Base-by-base conservation (phyloP, 2,329 filamentous ascomycete species). In the Arthrobotrys iridis region DNA sequence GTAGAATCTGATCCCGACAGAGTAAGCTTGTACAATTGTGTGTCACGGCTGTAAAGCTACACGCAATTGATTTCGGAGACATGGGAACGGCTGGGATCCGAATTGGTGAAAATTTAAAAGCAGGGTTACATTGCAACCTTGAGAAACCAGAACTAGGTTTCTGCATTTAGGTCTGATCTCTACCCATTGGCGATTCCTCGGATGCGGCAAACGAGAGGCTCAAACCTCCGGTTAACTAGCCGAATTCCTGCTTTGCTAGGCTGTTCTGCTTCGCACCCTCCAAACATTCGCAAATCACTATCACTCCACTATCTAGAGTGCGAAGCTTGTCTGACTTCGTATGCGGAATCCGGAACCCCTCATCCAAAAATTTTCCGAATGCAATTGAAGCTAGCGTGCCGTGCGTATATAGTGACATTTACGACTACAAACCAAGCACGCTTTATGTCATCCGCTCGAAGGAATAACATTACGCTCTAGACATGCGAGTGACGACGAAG, bases 41-140 rank as follows among this genome's bases (percentile, higher is more conserved):
- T 48, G 30, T 33, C 24, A 20, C 33, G 50, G 24, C 37, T 62
- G 24, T 62, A 33, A 22, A 55, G 11, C 43, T 55, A 28, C 48
- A 45, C 10, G 4, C 2, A 24, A 15, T 30, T 43, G 52, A 62
- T 33, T 28, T 60, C 5, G 15, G 15, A 41, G 28, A 43, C 46
- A 33, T 20, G 50, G n/a, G 37, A 37, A 66, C 30, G 24, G 18
- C 40, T 41, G 5, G 52, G 41, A 30, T 62, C 35, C 37, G 37
- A 37, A 37, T 26, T 50, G 24, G 13, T 64, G 45, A 30, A 67
- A 60, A 60, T 18, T 60, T 35, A 26, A 18, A 45, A 65, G 43
- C 60, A 73, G 24, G 68, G 68, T 73, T 73, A 73, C 68, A 73
- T 73, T 60, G 50, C 20, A 48, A 46, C 15, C 33, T 46, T 37